phyloP scores from a whole-genome alignment of 1,284 basidiomycete genomes.

The Cryptococcus floricola region DNA sequence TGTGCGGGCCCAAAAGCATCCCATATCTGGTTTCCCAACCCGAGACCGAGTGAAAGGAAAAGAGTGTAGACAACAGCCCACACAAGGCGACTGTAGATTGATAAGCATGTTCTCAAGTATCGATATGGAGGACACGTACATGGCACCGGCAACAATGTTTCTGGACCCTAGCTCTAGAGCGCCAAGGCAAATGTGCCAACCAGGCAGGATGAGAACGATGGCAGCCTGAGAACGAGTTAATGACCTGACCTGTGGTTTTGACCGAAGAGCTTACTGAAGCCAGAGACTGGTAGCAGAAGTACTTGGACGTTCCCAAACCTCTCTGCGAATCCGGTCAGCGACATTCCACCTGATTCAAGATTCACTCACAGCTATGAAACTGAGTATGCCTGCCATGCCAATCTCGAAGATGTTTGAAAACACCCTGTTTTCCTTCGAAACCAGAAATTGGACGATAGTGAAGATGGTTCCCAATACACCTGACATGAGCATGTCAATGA shows the following conservation, averaged over 20 bases:
- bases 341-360: not conserved
- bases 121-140: slow-evolving; percentile 13
- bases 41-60: slow-evolving; percentile 30
- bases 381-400: slow-evolving; percentile 29
- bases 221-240: slow-evolving; percentile 13
- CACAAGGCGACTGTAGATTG: slow-evolving; percentile 21
- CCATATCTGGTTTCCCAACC: slow-evolving; percentile 31
- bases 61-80: slow-evolving; percentile 36
- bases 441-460: slow-evolving; percentile 23
- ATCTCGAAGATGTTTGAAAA: slow-evolving; percentile 34
- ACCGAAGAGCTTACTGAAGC: slow-evolving; percentile 18
- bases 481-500: slow-evolving; percentile 32
- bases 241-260: not conserved
- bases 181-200: slow-evolving; percentile 35
- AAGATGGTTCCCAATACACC: slow-evolving; percentile 24
- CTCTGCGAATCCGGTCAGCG: slow-evolving; percentile 12
- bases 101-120: not conserved
- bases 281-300: slow-evolving; percentile 32
- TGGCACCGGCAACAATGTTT: slow-evolving; percentile 31
- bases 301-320: slow-evolving; percentile 23
- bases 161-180: slow-evolving; percentile 32
- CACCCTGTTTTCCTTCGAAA: slow-evolving; percentile 22
- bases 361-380: slow-evolving; percentile 27
- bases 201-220: slow-evolving; percentile 33
- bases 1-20: slow-evolving; percentile 29